Evolutionary conservation across 1,139 yeast species (phyloP), one percentile per base, ranked within the genome.

Genomic region (Pichia sp.): DNA sequence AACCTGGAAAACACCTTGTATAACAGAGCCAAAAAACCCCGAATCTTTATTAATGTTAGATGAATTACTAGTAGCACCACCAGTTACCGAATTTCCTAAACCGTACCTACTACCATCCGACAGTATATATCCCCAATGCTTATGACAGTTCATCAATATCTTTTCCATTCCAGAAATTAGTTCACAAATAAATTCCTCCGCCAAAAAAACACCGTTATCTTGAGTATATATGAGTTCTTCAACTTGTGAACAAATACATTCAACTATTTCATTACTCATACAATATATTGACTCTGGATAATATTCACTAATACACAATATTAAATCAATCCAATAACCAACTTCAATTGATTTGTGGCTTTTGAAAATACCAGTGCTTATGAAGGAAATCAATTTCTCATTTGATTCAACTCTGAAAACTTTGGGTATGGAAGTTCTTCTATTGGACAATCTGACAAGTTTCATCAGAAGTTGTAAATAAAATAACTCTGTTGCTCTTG

Each of bases 1-100:
- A 9, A 84, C 77, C 48, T 81, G 84, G 58, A 90, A 86, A 0
- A 88, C 96, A 3, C 95, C 95, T 52, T 85, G 88, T 42, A 84
- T 82, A 10, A 85, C 90, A 48, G 43, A 40, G 10, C 43, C 43
- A 32, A 40, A 40, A 31, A 40, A 40, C 39, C 43, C 40, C 16
- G 32, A 9, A 23, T 41, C 44, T 29, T 37, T 41, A 9, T 7
- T 38, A 32, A 16, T 16, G 23, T 16, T 16, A 16, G 23, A 16
- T 1, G 6, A 6, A 36, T 27, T 27, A 27, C 16, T n/a, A 28
- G 7, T 36, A 27, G 11, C 16, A 16, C 23, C 23, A 27, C 32
- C 29, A 36, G n/a, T 36, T n/a, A 16, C 23, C 3, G 23, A 16
- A 16, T 16, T 16, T 16, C 23, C 23, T 16, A 16, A 16, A 16